A percentile compares a stretch with the other conserved stretches of the same genome.
These are phyloP conservation scores for Albatrellus ellisii DNA, from an alignment of 768 basidiomycete species.

Conservation along the genomic window DNA sequence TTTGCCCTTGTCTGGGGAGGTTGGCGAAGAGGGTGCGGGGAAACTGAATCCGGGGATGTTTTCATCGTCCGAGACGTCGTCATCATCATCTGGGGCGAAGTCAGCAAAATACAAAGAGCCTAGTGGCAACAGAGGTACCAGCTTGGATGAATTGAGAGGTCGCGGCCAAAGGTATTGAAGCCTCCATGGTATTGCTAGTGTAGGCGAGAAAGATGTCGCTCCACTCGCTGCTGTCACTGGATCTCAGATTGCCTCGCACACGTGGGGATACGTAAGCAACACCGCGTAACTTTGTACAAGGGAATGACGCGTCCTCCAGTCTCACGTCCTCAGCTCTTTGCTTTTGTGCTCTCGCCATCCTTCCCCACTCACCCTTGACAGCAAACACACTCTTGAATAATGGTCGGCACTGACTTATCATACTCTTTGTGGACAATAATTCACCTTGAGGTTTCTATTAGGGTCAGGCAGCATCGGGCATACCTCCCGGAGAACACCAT, in stretches of 20 bases:
- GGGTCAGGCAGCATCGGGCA: slow-evolving; percentile 69
- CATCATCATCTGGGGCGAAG: slow-evolving; percentile 39
- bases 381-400: slow-evolving; percentile 3
- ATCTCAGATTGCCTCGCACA: too few species aligned
- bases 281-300: too few species aligned
- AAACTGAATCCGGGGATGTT: slow-evolving; percentile 71
- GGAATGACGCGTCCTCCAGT: slow-evolving; percentile 21
- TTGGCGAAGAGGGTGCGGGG: slow-evolving; percentile 23
- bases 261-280: slow-evolving; percentile 11
- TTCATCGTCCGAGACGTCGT: slow-evolving; percentile 70
- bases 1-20: slow-evolving; percentile 56
- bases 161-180: slow-evolving; percentile 39
- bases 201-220: too few species aligned
- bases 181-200: slow-evolving; percentile 10
- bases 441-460: slow-evolving; percentile 17
- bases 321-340: slow-evolving; percentile 5
- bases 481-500: slow-evolving; percentile 23
- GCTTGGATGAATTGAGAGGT: slow-evolving; percentile 73
- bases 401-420: slow-evolving; percentile 4
- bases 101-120: too few species aligned
- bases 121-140: slow-evolving; percentile 40
- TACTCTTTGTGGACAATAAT: too few species aligned
- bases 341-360: slow-evolving; percentile 6
- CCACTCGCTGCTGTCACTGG: too few species aligned
- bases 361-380: slow-evolving; percentile 1